Percentiles rank a stretch among this genome's conserved stretches.
These are phyloP conservation scores for Rutidosis leptorrhynchoides DNA, from an alignment of 129 eudicot species.

Conservation along the genomic window DNA sequence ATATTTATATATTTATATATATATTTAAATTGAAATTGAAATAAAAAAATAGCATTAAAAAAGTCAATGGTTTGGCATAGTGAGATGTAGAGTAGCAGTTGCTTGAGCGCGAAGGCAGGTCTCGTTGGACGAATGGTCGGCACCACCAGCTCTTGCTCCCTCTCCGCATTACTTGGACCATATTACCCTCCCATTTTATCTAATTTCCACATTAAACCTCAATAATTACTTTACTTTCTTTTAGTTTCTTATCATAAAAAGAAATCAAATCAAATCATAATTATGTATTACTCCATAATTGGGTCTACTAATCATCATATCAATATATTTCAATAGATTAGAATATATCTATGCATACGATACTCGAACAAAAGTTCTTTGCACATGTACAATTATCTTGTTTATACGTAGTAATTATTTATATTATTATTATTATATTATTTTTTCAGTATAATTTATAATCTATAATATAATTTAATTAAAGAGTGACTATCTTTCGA, in stretches of 20 bases:
- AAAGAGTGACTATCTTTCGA: no score
- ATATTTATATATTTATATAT: no score
- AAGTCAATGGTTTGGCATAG: slow-evolving; percentile 35
- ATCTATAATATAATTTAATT: no score
- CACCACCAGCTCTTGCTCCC: slow-evolving; percentile 44
- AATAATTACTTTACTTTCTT: background rate
- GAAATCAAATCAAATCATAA: background rate
- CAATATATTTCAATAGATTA: no score
- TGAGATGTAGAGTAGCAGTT: slow-evolving; percentile 33
- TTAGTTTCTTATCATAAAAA: background rate
- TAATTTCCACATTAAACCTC: slow-evolving; percentile 6
- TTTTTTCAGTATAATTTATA: no score
- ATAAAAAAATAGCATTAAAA: background rate
- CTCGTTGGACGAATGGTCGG: slow-evolving; percentile 47
- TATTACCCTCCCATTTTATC: slow-evolving; percentile 24
- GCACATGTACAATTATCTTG: no score
- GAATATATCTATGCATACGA: no score
- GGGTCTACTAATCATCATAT: background rate
- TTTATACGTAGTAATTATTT: no score
- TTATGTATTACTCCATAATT: no score
- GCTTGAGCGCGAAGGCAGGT: slow-evolving; percentile 61
- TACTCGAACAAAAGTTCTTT: no score
- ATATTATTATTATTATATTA: no score
- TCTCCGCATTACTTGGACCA: slow-evolving; percentile 57
- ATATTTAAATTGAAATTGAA: background rate